Evolutionary conservation across 768 basidiomycete species (phyloP), one percentile per base, ranked within the genome.

Genomic region (Lactifluus echinatus): DNA sequence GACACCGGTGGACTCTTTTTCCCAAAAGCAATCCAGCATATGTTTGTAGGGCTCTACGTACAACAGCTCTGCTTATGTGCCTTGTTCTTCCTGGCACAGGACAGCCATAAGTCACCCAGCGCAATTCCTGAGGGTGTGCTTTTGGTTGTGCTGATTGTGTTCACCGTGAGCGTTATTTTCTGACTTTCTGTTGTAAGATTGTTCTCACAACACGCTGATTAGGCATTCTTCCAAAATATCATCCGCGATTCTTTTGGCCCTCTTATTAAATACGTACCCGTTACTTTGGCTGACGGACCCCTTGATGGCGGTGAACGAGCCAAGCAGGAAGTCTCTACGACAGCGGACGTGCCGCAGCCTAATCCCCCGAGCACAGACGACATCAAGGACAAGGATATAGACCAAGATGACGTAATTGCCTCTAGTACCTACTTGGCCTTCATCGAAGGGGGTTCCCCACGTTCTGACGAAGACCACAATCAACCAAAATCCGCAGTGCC

Each of bases 1-100:
- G 93, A 96, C 54, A 95, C 93, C 0, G 95, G 95, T 36, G 96
- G 96, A 0, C 68, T 90, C 48, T 98, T 96, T 77, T 98, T 93
- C 78, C 94, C 94, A 23, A 89, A 85, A 70, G 95, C 96, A 4
- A 81, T 98, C 26, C 84, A 89, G 48, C 96, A 98, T 66, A 67
- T 95, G 29, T 97, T 98, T 63, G 91, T 93, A 21, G 96, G 95
- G 3, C 65, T 98, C 68, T 99, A 99, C 68, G 78, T 99, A 44
- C 82, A 94, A 68, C 85, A 96, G 68, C 66, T 97, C 48, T 93
- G 89, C 68, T 74, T 96, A 34, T 79, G 80, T 31, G 89, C 88
- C 3, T 72, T 97, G 60, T 96, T 98, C 80, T 97, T 99, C 85
- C 78, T 99, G 8, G 81, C 85, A 1, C 75, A 72, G 52, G 72